Conservation (phyloP, 495 filamentous ascomycete species). For the Geopyxis carbonaria region DNA sequence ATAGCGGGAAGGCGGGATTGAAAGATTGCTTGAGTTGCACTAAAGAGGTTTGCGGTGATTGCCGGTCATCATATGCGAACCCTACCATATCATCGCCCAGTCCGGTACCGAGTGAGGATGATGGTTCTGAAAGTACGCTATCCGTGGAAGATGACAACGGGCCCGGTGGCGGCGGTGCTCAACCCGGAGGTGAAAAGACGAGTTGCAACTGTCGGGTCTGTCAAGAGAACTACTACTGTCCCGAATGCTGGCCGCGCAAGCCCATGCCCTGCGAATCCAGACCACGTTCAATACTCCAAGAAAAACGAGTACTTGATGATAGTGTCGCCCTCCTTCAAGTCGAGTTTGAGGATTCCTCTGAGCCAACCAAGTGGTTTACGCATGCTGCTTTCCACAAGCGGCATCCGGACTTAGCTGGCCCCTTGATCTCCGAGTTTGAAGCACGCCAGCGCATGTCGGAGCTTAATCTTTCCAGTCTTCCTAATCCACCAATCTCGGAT, state of each 20-base stretch:
- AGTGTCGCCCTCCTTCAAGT: slow-evolving; percentile 13
- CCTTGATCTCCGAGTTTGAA: slow-evolving; percentile 11
- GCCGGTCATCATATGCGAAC: slow-evolving; percentile 7
- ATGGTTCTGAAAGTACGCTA: slow-evolving; percentile 3
- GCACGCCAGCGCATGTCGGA: slow-evolving; percentile 2
- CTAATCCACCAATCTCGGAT: neutral
- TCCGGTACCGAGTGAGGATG: slow-evolving; percentile 6
- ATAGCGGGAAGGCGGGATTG: slow-evolving; percentile 22
- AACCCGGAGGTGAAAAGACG: slow-evolving; percentile 12
- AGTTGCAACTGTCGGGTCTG: slow-evolving; percentile 22
- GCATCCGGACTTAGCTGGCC: slow-evolving; percentile 1
- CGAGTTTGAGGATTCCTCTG: slow-evolving; percentile 17
- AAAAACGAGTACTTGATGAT: slow-evolving; percentile 12
- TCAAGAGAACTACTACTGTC: slow-evolving; percentile 22
- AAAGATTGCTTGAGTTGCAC: slow-evolving; percentile 21
- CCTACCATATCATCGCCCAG: slow-evolving; percentile 10
- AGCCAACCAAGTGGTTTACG: slow-evolving; percentile 13
- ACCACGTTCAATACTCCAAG: slow-evolving; percentile 15
- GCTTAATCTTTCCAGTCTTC: neutral
- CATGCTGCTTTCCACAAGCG: slow-evolving; percentile 5
- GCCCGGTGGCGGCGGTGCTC: neutral
- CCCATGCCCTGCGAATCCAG: slow-evolving; percentile 20
- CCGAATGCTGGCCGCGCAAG: slow-evolving; percentile 21
- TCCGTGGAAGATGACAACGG: neutral
- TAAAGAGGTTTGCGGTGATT: slow-evolving; percentile 19